These are phyloP conservation scores for Tephrocybe sp. DNA, from an alignment of 768 basidiomycete species.

Conservation along the genomic window DNA sequence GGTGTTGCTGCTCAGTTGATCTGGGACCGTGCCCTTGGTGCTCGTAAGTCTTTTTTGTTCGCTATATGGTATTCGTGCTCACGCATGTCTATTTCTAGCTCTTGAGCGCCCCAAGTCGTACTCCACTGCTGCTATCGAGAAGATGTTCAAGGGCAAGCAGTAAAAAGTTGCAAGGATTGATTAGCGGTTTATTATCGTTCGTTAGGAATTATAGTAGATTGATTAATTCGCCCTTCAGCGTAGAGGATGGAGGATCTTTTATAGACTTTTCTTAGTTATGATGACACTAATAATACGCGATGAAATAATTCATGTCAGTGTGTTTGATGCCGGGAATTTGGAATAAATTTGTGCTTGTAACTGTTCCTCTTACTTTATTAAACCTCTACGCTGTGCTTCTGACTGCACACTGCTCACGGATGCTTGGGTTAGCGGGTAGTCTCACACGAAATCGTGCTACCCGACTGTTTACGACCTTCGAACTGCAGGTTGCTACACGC, in stretches of 20 bases:
- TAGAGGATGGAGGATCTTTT: background rate
- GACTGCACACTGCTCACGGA: background rate
- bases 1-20: slow-evolving; percentile 88
- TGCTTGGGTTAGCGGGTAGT: slow-evolving; percentile 6
- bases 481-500: background rate
- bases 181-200: background rate
- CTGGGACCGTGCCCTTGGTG: slow-evolving; percentile 92
- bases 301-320: too few species aligned
- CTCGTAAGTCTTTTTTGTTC: slow-evolving; percentile 54
- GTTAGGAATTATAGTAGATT: slow-evolving; percentile 1
- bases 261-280: slow-evolving; percentile 4
- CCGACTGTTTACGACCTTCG: slow-evolving; percentile 4
- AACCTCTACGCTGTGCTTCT: background rate
- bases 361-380: background rate
- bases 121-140: slow-evolving; percentile 75
- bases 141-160: slow-evolving; percentile 67
- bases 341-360: too few species aligned
- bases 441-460: slow-evolving; percentile 4
- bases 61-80: background rate
- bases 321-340: too few species aligned
- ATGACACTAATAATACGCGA: background rate
- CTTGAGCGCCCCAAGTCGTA: slow-evolving; percentile 92
- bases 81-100: slow-evolving; percentile 35
- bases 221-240: background rate
- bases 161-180: background rate